Conservation (phyloP, 2,329 filamentous ascomycete species). For the Didymellaceae sp. region DNA sequence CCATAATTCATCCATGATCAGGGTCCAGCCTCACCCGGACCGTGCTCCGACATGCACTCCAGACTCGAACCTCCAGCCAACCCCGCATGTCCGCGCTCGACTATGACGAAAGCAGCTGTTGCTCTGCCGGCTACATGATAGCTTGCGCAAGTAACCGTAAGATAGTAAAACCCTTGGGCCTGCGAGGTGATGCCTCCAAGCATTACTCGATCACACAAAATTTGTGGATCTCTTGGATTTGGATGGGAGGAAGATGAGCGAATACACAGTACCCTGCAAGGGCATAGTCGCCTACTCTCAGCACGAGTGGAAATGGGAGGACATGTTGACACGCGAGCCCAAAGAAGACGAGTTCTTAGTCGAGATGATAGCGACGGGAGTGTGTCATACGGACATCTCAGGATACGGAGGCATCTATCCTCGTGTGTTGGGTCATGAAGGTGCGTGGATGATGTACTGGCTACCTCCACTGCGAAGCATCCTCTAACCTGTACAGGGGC, state of each 20-base stretch:
- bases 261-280: constrained; percentile 23
- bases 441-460: neutral
- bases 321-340: constrained; percentile 34
- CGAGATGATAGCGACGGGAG: constrained; percentile 61
- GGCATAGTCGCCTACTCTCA: constrained; percentile 25
- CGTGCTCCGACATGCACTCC: constrained; percentile 11
- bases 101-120: constrained; percentile 16
- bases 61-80: neutral
- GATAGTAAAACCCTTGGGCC: neutral
- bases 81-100: constrained; percentile 9
- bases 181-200: too few species aligned
- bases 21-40: constrained; percentile 10
- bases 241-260: constrained; percentile 3
- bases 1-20: too few species aligned
- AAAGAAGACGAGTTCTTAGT: constrained; percentile 59
- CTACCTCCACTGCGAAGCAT: neutral
- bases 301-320: constrained; percentile 23
- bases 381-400: constrained; percentile 62
- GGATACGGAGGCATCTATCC: constrained; percentile 48
- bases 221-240: neutral
- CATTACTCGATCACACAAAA: too few species aligned
- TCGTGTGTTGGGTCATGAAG: constrained; percentile 62
- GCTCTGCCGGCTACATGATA: constrained; percentile 14
- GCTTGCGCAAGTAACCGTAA: constrained; percentile 10
- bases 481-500: constrained; percentile 39